Conservation (phyloP, 1,284 basidiomycete species). For the Mycena citricolor region DNA sequence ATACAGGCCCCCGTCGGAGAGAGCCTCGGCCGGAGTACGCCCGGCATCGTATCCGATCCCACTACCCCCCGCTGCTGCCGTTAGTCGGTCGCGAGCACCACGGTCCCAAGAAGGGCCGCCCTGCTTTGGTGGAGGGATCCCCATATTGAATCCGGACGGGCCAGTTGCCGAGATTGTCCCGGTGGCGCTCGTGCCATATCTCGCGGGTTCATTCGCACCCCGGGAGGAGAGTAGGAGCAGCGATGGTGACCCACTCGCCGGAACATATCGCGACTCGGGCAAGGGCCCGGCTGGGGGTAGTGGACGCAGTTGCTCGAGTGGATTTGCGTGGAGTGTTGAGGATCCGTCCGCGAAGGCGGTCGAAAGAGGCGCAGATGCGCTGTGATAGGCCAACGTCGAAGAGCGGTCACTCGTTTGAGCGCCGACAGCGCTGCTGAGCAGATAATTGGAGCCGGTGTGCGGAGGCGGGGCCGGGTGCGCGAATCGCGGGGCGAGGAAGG, state of each 20-base stretch:
- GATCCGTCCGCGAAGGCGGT: constrained; percentile 26
- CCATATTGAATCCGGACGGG: constrained; percentile 6
- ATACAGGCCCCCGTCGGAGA: constrained; percentile 9
- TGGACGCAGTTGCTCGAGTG: constrained; percentile 48
- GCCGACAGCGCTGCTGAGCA: not conserved
- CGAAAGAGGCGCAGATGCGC: constrained; percentile 5
- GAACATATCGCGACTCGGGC: constrained; percentile 36
- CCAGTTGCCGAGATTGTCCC: constrained; percentile 38
- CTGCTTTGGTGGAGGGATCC: constrained; percentile 31
- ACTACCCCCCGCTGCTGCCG: too few relatives aligned
- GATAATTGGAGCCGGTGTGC: too few relatives aligned
- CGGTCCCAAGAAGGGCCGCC: too few relatives aligned
- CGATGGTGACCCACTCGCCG: constrained; percentile 41
- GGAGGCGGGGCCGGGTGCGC: not conserved
- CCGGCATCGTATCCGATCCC: too few relatives aligned
- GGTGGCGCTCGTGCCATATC: constrained; percentile 44
- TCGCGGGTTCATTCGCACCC: constrained; percentile 31
- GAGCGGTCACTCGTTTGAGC: constrained; percentile 2
- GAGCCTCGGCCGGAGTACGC: not conserved
- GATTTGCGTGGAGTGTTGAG: constrained; percentile 38
- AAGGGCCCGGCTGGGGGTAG: constrained; percentile 44
- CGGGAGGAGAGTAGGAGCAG: constrained; percentile 34
- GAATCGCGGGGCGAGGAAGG: constrained; percentile 1
- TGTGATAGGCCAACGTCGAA: constrained; percentile 3
- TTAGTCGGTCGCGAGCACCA: too few relatives aligned